A percentile compares a stretch with the other conserved stretches of the same genome.
These are phyloP conservation scores for Lunularia cruciata DNA, from an alignment of 225 moss, liverwort and hornwort genomes.

Conservation along the genomic window DNA sequence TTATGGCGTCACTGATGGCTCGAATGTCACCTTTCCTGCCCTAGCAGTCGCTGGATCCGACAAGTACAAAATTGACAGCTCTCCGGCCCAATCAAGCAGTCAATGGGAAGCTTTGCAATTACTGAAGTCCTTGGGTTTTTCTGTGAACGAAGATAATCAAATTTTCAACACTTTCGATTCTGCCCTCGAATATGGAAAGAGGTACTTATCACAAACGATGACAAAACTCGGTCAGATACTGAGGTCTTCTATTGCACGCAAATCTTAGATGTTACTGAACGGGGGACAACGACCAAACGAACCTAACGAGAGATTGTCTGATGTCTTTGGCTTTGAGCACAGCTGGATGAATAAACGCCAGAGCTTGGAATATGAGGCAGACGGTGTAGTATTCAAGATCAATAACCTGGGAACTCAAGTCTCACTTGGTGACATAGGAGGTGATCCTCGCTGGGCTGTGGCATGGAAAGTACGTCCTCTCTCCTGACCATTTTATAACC, in stretches of 20 bases:
- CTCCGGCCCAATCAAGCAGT: slow-evolving; percentile 34
- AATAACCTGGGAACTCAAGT: slow-evolving; percentile 62
- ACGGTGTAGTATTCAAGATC: slow-evolving; percentile 83
- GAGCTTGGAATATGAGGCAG: slow-evolving; percentile 71
- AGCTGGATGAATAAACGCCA: slow-evolving; percentile 65
- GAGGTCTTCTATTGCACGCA: no score
- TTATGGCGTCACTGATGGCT: no score
- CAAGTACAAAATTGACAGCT: neutral
- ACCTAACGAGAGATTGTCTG: neutral
- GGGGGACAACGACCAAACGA: no score
- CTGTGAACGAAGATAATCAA: slow-evolving; percentile 68
- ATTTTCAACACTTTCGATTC: slow-evolving; percentile 62
- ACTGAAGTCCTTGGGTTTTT: slow-evolving; percentile 58
- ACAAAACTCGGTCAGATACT: neutral
- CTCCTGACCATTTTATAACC: slow-evolving; percentile 1
- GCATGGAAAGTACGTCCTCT: slow-evolving; percentile 75
- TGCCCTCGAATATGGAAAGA: slow-evolving; percentile 66
- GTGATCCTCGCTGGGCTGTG: slow-evolving; percentile 87
- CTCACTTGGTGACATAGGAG: slow-evolving; percentile 65
- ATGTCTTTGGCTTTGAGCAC: neutral
- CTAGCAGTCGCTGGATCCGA: neutral
- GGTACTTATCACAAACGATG: slow-evolving; percentile 32
- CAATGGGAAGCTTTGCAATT: slow-evolving; percentile 74
- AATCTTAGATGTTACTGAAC: no score
- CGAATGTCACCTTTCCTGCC: neutral